Conservation (phyloP, 2,329 filamentous ascomycete genomes). For the Arthrobotrys conoides region DNA sequence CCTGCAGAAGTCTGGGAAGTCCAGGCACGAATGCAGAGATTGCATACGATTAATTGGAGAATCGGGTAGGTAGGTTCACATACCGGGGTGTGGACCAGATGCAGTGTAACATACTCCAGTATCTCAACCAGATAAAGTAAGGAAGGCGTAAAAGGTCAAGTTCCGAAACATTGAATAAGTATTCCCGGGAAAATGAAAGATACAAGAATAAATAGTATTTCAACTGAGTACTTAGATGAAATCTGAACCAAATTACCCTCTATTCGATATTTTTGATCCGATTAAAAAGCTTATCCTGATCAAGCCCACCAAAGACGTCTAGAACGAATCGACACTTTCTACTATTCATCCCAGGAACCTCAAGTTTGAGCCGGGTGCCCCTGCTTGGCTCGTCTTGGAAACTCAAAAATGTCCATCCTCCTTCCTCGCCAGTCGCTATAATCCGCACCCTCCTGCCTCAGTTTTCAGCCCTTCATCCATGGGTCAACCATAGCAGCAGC, state of each 20-base stretch:
- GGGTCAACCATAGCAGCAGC: not conserved
- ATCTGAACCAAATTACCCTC: no score
- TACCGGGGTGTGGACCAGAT: not conserved
- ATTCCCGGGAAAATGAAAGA: no score
- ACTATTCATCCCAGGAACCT: not conserved
- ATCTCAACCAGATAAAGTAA: no score
- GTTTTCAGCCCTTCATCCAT: slow-evolving; percentile 8
- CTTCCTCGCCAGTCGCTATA: not conserved
- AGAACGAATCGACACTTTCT: not conserved
- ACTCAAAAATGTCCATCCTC: not conserved
- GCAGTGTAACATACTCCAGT: no score
- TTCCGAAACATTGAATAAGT: no score
- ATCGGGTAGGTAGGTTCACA: not conserved
- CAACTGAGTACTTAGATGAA: no score
- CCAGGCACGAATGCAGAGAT: not conserved
- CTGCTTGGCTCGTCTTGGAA: not conserved
- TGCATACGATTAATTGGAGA: not conserved
- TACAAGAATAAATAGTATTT: no score
- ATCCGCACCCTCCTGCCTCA: not conserved
- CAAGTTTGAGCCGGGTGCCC: not conserved
- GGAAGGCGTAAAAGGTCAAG: no score
- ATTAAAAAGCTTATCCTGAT: no score
- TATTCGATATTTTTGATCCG: no score
- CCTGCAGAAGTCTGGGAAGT: not conserved
- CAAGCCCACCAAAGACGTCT: not conserved